phyloP scores from a whole-genome alignment of 2,329 filamentous ascomycete species.

The Alternaria sp. region DNA sequence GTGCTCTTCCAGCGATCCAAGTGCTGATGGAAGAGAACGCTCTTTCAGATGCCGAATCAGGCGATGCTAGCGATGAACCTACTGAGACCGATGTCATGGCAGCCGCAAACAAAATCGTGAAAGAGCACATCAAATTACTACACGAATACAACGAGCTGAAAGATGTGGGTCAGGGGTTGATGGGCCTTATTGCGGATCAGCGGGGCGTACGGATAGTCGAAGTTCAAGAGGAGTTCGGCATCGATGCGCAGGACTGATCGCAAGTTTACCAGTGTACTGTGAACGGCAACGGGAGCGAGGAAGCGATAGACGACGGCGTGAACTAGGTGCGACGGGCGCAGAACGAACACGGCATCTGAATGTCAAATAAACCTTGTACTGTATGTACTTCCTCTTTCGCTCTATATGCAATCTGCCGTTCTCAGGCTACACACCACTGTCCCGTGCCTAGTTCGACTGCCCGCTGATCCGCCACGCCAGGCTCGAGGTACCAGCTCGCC shows the following conservation, averaged over 20 bases:
- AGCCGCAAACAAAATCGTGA: conserved; percentile 61
- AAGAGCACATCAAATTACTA: conserved; percentile 68
- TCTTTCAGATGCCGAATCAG: conserved; percentile 21
- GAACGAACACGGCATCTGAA: background rate
- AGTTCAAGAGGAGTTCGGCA: conserved; percentile 57
- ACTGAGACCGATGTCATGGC: conserved; percentile 43
- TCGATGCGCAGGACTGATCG: conserved; percentile 52
- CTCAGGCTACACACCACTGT: background rate
- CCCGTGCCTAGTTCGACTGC: background rate
- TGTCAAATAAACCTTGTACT: conserved; percentile 1
- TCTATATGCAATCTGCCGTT: background rate
- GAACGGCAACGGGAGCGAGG: background rate
- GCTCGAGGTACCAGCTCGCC: background rate
- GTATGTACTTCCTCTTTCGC: background rate
- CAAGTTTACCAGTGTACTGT: background rate
- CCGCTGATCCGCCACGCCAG: background rate
- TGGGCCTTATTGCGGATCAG: conserved; percentile 71
- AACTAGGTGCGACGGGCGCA: background rate
- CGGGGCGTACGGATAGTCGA: conserved; percentile 61
- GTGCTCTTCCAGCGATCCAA: conserved; percentile 41
- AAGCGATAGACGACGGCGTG: background rate
- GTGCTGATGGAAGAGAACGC: conserved; percentile 39
- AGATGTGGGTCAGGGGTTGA: conserved; percentile 69
- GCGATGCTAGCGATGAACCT: conserved; percentile 27
- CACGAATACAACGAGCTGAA: conserved; percentile 76